phyloP scores from a whole-genome alignment of 306 rosid species.

The Notholithocarpus densiflorus region DNA sequence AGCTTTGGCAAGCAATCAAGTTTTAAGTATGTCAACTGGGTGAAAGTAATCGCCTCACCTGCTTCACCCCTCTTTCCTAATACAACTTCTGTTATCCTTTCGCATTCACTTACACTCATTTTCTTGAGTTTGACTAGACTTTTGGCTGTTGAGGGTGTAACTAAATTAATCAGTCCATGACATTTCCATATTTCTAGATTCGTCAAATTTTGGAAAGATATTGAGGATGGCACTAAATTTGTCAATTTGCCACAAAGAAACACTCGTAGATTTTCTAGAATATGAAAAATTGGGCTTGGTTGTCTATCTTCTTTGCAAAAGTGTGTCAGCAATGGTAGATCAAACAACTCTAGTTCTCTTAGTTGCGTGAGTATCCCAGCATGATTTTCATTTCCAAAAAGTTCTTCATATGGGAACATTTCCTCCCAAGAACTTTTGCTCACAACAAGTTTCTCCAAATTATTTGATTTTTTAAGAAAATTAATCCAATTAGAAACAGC shows the following conservation, averaged over 20 bases:
- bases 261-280: no score
- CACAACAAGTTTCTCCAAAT: neutral
- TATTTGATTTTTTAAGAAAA: neutral
- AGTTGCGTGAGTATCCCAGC: neutral
- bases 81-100: neutral
- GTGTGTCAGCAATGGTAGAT: neutral
- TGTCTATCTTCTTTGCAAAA: no score
- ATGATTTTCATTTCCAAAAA: neutral
- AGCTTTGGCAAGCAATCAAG: neutral
- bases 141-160: neutral
- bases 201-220: neutral
- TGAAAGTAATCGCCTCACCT: no score
- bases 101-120: neutral
- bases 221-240: no score
- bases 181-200: neutral
- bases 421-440: neutral
- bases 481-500: neutral
- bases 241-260: neutral
- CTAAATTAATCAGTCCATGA: neutral
- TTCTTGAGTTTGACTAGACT: neutral
- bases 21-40: neutral
- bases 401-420: neutral
- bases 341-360: rapidly evolving
- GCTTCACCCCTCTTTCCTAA: neutral
- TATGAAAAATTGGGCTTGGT: no score